Conservation (phyloP, 805 yeast genomes). For the Wickerhamiella dianesei region DNA sequence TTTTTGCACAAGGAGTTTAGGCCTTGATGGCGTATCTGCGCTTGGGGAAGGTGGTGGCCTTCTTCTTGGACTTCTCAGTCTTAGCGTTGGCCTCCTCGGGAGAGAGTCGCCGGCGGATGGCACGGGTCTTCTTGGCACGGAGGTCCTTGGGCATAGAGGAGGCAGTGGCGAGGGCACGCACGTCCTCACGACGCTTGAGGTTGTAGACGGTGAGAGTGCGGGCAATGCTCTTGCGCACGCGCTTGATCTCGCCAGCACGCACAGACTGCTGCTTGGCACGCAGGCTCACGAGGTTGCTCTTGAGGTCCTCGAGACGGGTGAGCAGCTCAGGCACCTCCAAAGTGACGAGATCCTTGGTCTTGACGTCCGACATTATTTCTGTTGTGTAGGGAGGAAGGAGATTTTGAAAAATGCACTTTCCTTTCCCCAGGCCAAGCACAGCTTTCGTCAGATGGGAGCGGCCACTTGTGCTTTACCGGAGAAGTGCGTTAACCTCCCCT, state of each 20-base stretch:
- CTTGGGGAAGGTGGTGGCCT: constrained; percentile 91
- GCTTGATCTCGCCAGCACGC: constrained; percentile 79
- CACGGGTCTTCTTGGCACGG: constrained; percentile 99
- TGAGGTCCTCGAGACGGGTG: constrained; percentile 85
- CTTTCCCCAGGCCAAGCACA: neutral
- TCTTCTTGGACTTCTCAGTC: constrained; percentile 87
- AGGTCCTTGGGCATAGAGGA: constrained; percentile 96
- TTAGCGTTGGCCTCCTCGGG: constrained; percentile 65
- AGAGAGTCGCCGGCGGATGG: constrained; percentile 94
- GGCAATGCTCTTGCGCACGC: constrained; percentile 97
- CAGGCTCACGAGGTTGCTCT: constrained; percentile 90
- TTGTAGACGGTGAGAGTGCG: constrained; percentile 94
- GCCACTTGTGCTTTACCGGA: neutral
- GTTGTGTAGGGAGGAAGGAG: neutral
- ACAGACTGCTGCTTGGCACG: constrained; percentile 68
- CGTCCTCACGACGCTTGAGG: constrained; percentile 91
- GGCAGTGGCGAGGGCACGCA: constrained; percentile 73
- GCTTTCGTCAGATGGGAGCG: neutral
- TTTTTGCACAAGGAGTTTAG: constrained; percentile 29
- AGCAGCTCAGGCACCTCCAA: constrained; percentile 95
- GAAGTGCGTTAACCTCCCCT: neutral
- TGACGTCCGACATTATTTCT: constrained; percentile 30
- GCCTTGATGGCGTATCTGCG: constrained; percentile 98
- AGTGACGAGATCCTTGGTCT: constrained; percentile 92
- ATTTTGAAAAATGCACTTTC: neutral